Evolutionary conservation across 2,329 filamentous ascomycete genomes (phyloP).

Genomic region (Ceratocystis cubensis): DNA sequence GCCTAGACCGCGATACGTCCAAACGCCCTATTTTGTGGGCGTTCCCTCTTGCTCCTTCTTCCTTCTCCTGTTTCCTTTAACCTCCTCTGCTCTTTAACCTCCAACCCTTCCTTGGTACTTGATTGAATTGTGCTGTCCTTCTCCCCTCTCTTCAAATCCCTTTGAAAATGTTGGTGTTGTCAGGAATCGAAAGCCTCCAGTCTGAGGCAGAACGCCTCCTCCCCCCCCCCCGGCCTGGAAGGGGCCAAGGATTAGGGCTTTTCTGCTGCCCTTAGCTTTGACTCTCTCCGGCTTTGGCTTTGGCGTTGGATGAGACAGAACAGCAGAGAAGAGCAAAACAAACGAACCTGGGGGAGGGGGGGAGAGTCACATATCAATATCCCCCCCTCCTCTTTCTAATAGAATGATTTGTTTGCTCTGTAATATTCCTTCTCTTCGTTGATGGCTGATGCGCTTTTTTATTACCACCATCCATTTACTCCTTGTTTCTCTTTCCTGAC

Average conservation of each 20-base stretch:
- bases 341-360: too few species aligned
- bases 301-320: neutral
- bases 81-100: neutral
- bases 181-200: neutral
- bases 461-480: neutral
- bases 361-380: too few species aligned
- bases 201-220: neutral
- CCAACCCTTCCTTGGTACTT: neutral
- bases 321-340: too few species aligned
- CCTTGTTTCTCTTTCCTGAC: neutral
- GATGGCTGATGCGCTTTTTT: too few species aligned
- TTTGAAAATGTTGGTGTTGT: neutral
- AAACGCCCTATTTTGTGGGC: neutral
- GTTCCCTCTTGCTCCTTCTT: neutral
- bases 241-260: neutral
- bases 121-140: neutral
- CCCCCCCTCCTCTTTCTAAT: too few species aligned
- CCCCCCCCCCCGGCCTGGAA: neutral
- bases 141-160: neutral
- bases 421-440: too few species aligned
- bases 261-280: neutral
- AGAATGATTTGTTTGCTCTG: too few species aligned
- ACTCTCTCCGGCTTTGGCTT: neutral
- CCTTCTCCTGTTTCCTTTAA: neutral
- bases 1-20: conserved; percentile 7